A percentile compares a stretch with the other conserved stretches of the same genome.
These are phyloP conservation scores for Colletotrichum cereale DNA, from an alignment of 2,329 filamentous ascomycete species.

Conservation along the genomic window DNA sequence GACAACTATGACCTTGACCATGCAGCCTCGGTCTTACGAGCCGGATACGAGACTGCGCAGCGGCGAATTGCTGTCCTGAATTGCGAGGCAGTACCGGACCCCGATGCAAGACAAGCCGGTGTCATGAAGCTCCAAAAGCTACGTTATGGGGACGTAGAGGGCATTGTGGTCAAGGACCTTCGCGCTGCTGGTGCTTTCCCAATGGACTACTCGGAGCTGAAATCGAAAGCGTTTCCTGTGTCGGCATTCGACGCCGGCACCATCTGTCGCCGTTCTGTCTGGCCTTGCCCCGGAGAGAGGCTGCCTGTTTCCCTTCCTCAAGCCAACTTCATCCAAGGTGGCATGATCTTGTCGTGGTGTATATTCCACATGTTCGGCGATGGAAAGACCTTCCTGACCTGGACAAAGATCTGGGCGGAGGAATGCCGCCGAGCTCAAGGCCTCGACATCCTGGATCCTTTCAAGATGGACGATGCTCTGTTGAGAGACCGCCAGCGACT, in stretches of 20 bases:
- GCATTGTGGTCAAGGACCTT: constrained; percentile 46
- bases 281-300: constrained; percentile 44
- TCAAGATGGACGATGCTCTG: constrained; percentile 46
- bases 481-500: constrained; percentile 48
- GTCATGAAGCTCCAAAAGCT: constrained; percentile 49
- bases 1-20: constrained; percentile 48
- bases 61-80: constrained; percentile 47
- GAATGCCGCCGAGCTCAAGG: constrained; percentile 50
- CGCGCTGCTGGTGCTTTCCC: constrained; percentile 43
- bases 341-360: constrained; percentile 46
- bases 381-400: constrained; percentile 48
- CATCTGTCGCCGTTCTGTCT: constrained; percentile 45
- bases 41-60: constrained; percentile 48
- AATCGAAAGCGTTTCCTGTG: constrained; percentile 45
- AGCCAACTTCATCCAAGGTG: constrained; percentile 49
- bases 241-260: constrained; percentile 43
- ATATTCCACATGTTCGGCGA: constrained; percentile 52
- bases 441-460: constrained; percentile 41
- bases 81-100: constrained; percentile 50
- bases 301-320: constrained; percentile 42
- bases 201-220: constrained; percentile 44
- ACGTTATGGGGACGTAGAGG: constrained; percentile 43
- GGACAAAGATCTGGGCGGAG: constrained; percentile 52
- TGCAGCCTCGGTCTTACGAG: constrained; percentile 44
- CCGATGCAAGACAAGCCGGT: constrained; percentile 48